Base-by-base conservation (phyloP, 73 alveolate genomes). In the Paraurostyla sp. region DNA sequence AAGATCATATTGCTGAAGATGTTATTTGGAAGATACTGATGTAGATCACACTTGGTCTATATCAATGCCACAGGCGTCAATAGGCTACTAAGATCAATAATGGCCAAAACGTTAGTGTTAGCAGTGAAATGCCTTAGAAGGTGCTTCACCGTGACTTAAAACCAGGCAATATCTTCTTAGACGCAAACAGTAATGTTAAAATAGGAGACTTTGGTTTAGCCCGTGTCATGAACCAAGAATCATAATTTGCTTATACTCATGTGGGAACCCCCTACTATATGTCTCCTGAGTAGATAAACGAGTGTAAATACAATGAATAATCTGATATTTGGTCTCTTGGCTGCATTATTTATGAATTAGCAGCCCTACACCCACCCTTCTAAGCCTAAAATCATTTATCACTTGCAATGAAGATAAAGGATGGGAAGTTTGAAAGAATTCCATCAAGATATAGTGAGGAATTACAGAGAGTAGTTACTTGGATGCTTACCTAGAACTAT, bases 311-410 rank as follows among this genome's bases (percentile, higher is more conserved):
- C 87, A 96, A 96, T 91, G 99, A 97, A 62, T 94, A 96, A 59
- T 94, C 98, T 73, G 99, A 97, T 86, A 97, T 97, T 25, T 96
- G 99, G 99, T 95, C 99, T 49, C 85, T 94, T 49, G 99, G 99
- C 40, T 97, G 99, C 60, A 93, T 97, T 71, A 68, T 97, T 22
- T 96, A 97, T 91, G 99, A 96, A 95, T 52, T 96, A 65, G 95
- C 99, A 6, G 94, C 98, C n/a, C 92, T 96, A 45, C 91, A 89
- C 45, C 99, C 99, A 18, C 99, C 99, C 35, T 97, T 97, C 88
- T 92, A 87, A 63, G 99, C 99, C 0, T 93, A 93, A 35, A 97
- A 94, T 86, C 98, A 96, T 68, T 92, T 96, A 76, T 80, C 97
- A 42, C 95, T 97, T 32, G 99, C 99, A 0, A 89, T 94, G 76